Percentiles rank a stretch among this genome's conserved stretches.
These are phyloP conservation scores for Backusella psychrophila DNA, from an alignment of 192 early-diverging fungal species.

Conservation along the genomic window DNA sequence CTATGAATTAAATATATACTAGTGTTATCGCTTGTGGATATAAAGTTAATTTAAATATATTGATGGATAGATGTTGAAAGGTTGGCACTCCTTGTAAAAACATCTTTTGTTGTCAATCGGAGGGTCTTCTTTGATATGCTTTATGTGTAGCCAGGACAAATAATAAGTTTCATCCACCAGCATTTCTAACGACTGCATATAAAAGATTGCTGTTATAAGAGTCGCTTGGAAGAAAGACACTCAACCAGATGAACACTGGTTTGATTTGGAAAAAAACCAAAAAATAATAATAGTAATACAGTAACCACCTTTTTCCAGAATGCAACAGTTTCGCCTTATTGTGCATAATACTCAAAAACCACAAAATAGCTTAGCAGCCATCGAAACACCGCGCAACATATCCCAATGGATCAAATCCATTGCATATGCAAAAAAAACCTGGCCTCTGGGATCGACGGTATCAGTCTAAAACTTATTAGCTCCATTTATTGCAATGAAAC, in stretches of 20 bases:
- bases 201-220: no score
- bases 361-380: background rate
- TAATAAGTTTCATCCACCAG: background rate
- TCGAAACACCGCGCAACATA: background rate
- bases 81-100: no score
- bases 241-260: background rate
- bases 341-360: background rate
- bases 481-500: no score
- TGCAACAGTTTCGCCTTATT: background rate
- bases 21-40: no score
- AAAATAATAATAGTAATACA: no score
- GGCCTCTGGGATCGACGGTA: background rate
- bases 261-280: background rate
- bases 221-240: background rate
- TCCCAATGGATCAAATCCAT: background rate
- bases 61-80: no score
- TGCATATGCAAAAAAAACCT: background rate
- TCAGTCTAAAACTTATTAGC: no score
- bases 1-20: no score
- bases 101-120: no score
- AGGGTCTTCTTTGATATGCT: no score
- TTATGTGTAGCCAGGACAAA: no score
- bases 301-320: background rate
- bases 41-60: no score
- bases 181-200: background rate